A percentile compares a stretch with the other conserved stretches of the same genome.
Evolutionary conservation across 768 basidiomycete species (phyloP).

Genomic region (Tremella fuciformis): DNA sequence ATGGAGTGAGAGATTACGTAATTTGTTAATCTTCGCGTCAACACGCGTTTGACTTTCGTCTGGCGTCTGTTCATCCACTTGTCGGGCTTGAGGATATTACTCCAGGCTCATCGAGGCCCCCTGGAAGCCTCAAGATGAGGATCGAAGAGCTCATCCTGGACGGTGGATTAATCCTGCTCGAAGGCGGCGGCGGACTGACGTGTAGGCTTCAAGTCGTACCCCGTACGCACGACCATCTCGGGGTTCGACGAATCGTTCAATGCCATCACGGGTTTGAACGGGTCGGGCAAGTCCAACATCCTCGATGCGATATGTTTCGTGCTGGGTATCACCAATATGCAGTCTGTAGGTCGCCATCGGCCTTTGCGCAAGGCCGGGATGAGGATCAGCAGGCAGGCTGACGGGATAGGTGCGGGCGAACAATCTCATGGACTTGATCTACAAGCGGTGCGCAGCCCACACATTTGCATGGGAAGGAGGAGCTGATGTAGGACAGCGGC

Average conservation of each 20-base stretch:
- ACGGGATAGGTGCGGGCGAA: constrained; percentile 53
- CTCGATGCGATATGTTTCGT: constrained; percentile 99
- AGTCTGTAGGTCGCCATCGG: constrained; percentile 60
- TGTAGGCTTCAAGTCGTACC: constrained; percentile 94
- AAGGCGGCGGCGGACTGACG: neutral
- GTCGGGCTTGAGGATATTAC: too few relatives aligned
- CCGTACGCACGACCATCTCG: constrained; percentile 88
- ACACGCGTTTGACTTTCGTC: constrained; percentile 2
- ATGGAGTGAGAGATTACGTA: constrained; percentile 2
- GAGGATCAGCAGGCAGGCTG: neutral
- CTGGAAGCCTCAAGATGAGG: constrained; percentile 63
- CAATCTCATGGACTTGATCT: constrained; percentile 96
- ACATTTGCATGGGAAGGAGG: constrained; percentile 57
- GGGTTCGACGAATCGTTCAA: constrained; percentile 98
- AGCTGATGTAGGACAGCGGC: constrained; percentile 55
- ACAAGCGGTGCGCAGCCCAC: constrained; percentile 66
- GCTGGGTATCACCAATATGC: constrained; percentile 93
- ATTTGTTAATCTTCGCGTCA: neutral
- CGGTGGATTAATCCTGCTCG: constrained; percentile 55
- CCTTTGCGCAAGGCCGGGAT: neutral
- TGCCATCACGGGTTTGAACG: constrained; percentile 79
- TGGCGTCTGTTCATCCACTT: too few relatives aligned
- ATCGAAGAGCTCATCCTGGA: constrained; percentile 95
- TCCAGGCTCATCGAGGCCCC: neutral
- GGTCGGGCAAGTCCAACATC: constrained; percentile 96